Conservation (phyloP, 176 grass and related monocot genomes). For the Oryza australiensis region DNA sequence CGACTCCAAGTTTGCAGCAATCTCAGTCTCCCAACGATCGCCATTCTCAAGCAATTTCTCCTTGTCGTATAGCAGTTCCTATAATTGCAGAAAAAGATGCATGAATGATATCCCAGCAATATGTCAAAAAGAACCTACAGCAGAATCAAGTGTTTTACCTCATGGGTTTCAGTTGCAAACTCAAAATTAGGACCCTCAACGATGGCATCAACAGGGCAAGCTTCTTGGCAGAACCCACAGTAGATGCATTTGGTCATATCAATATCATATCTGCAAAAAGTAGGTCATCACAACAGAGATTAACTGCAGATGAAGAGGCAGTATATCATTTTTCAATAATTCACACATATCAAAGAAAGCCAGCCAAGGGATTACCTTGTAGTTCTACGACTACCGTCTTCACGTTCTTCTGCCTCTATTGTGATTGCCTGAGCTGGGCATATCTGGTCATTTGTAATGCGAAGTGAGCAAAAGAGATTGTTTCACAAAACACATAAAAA, state of each 20-base stretch:
- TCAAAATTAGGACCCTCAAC: constrained; percentile 98
- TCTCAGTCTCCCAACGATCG: constrained; percentile 95
- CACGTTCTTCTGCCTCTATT: constrained; percentile 98
- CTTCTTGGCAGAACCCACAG: constrained; percentile 98
- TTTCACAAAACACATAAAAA: neutral
- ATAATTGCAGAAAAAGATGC: neutral
- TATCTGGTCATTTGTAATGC: constrained; percentile 50
- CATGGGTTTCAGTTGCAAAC: constrained; percentile 97
- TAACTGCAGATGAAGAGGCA: neutral
- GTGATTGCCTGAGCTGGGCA: constrained; percentile 99
- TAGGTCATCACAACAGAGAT: neutral
- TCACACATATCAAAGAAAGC: neutral
- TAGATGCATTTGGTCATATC: constrained; percentile 99
- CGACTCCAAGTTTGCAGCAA: constrained; percentile 85
- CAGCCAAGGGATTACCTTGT: constrained; percentile 60
- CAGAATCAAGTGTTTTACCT: constrained; percentile 46
- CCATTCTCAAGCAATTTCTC: constrained; percentile 97
- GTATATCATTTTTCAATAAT: neutral
- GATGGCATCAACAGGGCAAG: constrained; percentile 97
- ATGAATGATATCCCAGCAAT: neutral
- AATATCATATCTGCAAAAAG: constrained; percentile 75
- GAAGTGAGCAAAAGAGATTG: constrained; percentile 2
- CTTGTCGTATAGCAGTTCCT: constrained; percentile 99
- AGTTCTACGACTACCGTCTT: constrained; percentile 94
- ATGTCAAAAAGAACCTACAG: neutral